Evolutionary conservation across 2,329 filamentous ascomycete species (phyloP).

Genomic region (Cercospora zeae-maydis): DNA sequence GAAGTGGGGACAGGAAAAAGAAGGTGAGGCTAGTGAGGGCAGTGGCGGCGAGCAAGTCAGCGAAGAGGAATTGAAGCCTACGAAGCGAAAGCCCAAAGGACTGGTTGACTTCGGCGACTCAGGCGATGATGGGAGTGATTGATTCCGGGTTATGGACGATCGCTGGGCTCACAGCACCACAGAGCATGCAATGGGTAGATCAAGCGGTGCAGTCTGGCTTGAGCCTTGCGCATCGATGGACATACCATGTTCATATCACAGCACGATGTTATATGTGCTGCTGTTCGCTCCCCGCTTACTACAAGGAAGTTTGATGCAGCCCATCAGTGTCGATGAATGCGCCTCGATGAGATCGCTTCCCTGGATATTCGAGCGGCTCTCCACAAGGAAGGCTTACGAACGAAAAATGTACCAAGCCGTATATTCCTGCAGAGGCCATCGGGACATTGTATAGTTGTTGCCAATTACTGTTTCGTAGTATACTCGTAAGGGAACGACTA

Average conservation of each 20-base stretch:
- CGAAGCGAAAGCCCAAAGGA: conserved; percentile 31
- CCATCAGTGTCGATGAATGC: not conserved
- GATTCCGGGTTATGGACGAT: not conserved
- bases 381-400: too few species aligned
- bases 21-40: conserved; percentile 17
- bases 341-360: too few species aligned
- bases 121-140: conserved; percentile 34
- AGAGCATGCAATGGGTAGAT: not conserved
- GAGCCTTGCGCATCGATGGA: not conserved
- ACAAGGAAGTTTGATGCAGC: not conserved
- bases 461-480: too few species aligned
- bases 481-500: too few species aligned
- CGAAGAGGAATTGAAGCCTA: conserved; percentile 18
- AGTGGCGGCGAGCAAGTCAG: conserved; percentile 10
- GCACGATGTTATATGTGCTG: not conserved
- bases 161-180: not conserved
- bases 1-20: conserved; percentile 61
- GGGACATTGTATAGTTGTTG: too few species aligned
- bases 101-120: conserved; percentile 39
- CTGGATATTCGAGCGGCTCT: too few species aligned
- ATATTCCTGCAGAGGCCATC: too few species aligned
- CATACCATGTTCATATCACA: not conserved
- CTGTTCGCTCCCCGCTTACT: not conserved
- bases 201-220: not conserved
- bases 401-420: too few species aligned